phyloP scores from a whole-genome alignment of 148 eudicot species.

The Cornus kousa region DNA sequence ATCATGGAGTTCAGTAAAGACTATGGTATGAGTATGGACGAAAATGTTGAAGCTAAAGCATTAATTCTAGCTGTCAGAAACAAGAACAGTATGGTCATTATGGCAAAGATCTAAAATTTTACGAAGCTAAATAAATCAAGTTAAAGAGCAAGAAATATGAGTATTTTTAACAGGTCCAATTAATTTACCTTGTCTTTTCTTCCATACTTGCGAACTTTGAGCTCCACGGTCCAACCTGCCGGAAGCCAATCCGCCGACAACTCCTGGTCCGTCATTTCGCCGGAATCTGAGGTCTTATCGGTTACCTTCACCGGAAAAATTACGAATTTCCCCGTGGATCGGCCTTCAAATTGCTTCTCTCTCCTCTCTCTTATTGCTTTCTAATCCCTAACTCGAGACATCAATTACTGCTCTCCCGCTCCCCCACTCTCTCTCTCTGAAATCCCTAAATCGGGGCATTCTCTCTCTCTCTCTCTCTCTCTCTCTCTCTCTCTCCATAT shows the following conservation, averaged over 20 bases:
- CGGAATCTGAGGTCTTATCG: constrained; percentile 1
- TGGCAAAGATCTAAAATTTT: neutral
- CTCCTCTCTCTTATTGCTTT: neutral
- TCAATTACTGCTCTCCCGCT: too few relatives aligned
- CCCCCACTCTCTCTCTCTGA: constrained; percentile 19
- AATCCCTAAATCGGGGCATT: neutral
- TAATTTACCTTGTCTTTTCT: constrained; percentile 56
- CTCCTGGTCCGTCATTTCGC: constrained; percentile 19
- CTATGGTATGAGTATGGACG: neutral
- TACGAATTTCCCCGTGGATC: neutral
- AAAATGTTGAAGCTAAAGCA: neutral
- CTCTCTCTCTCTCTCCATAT: neutral
- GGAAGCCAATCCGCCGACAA: constrained; percentile 49
- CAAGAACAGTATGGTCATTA: too few relatives aligned
- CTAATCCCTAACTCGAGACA: too few relatives aligned
- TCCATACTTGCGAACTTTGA: constrained; percentile 56
- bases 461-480: constrained; percentile 16
- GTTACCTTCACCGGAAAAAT: neutral
- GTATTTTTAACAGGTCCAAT: neutral
- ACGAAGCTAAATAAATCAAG: neutral
- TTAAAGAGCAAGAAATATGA: neutral
- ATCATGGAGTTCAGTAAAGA: neutral
- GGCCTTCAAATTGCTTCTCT: neutral
- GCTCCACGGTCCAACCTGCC: constrained; percentile 66
- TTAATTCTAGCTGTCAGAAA: neutral